A percentile compares a stretch with the other conserved stretches of the same genome.
These are phyloP conservation scores for Colletotrichum graminicola DNA, from an alignment of 2,329 filamentous ascomycete species.

Conservation along the genomic window DNA sequence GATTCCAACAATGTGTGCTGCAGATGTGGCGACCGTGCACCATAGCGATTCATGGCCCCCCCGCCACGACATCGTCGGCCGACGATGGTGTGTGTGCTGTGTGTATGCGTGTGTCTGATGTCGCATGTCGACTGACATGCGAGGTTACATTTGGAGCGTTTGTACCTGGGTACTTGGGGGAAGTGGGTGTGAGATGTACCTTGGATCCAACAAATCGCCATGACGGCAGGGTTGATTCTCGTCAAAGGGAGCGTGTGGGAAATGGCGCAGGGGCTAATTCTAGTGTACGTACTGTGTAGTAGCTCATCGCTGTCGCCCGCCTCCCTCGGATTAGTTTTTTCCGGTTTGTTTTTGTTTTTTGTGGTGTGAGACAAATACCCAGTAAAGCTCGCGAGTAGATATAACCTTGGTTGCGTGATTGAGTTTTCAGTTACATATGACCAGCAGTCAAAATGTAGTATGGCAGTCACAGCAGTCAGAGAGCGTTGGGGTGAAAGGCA, in stretches of 20 bases:
- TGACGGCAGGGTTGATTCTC: slow-evolving; percentile 14
- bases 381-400: slow-evolving; percentile 8
- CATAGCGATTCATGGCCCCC: slow-evolving; percentile 34
- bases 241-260: slow-evolving; percentile 11
- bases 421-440: neutral
- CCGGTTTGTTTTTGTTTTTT: neutral
- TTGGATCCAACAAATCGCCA: slow-evolving; percentile 1
- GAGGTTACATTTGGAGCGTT: slow-evolving; percentile 19
- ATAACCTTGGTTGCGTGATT: neutral
- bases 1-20: slow-evolving; percentile 7
- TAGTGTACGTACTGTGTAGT: neutral
- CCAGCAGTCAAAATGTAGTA: neutral
- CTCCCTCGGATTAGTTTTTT: slow-evolving; percentile 11
- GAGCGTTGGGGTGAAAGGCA: neutral
- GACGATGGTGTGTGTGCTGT: slow-evolving; percentile 3
- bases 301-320: slow-evolving; percentile 2
- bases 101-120: slow-evolving; percentile 38
- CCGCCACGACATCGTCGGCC: slow-evolving; percentile 24
- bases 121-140: slow-evolving; percentile 35
- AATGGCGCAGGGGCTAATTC: slow-evolving; percentile 10
- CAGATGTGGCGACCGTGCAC: slow-evolving; percentile 30
- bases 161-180: slow-evolving; percentile 24
- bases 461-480: neutral
- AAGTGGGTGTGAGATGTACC: slow-evolving; percentile 13
- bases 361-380: neutral